Evolutionary conservation across 1,284 basidiomycete species (phyloP).

Genomic region (Fomitopsis betulina): DNA sequence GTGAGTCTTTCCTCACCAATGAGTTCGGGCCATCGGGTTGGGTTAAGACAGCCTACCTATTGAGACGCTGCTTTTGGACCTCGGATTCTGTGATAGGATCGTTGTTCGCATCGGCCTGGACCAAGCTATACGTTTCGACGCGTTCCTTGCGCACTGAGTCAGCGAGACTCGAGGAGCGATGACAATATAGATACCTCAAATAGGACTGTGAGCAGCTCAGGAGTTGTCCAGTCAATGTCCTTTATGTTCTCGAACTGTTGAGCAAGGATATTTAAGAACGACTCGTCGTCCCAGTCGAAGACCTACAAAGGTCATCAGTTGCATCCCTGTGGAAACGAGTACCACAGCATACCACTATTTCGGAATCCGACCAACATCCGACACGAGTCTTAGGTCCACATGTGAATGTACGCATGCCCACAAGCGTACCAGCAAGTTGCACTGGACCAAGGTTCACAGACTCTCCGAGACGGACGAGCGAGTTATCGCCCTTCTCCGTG

Average conservation of each 20-base stretch:
- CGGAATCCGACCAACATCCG: constrained; percentile 40
- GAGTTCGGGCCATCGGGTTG: background rate
- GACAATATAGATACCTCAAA: background rate
- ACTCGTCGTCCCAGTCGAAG: constrained; percentile 32
- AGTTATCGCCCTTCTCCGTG: constrained; percentile 7
- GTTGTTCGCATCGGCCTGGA: constrained; percentile 35
- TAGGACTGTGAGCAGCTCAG: constrained; percentile 13
- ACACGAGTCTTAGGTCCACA: constrained; percentile 29
- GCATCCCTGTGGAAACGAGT: background rate
- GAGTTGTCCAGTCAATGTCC: constrained; percentile 34
- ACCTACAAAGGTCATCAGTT: constrained; percentile 24
- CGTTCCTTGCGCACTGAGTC: constrained; percentile 33
- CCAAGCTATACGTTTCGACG: constrained; percentile 36
- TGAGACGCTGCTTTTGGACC: background rate
- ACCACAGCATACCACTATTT: constrained; percentile 35
- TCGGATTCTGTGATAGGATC: constrained; percentile 17
- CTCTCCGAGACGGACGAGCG: constrained; percentile 6
- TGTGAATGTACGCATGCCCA: constrained; percentile 31
- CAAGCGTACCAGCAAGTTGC: constrained; percentile 23
- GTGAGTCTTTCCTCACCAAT: background rate
- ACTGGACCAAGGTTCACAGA: constrained; percentile 22
- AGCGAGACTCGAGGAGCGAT: background rate
- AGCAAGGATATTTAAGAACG: constrained; percentile 28
- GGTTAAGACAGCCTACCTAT: background rate
- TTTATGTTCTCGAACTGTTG: constrained; percentile 23